Base-by-base conservation (phyloP, 352 stramenopile species). In the Phytophthora pluvialis region DNA sequence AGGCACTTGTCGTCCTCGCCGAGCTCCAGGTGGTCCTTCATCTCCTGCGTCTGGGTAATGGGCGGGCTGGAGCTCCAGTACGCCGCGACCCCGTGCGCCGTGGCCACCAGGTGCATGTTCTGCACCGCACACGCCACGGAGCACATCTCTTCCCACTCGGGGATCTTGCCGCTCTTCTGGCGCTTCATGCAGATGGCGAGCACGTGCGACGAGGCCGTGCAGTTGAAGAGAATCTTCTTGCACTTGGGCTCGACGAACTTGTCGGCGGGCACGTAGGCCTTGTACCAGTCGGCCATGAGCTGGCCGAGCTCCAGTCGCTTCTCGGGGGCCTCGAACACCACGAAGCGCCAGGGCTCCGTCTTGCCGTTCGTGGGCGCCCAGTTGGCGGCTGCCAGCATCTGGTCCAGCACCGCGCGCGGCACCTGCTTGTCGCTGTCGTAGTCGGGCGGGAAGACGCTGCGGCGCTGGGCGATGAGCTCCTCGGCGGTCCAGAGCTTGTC, bases 161-260 rank as follows among this genome's bases (percentile, higher is more conserved):
- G 86, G 40, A 95, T 76, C 31, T 83, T 83, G 61, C 90, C 81
- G 70, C 82, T 93, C 52, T 85, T 77, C 60, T 95, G 88, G 58
- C 88, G 88, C 79, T 95, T 90, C 79, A 95, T 89, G 74, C 82
- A 90, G 59, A 95, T 93, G 51, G 88, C 86, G 54, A 95, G 88
- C 21, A 93, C 85, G 67, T 91, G 80, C 50, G 83, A 93, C 25
- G 84, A 82, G 33, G 72, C 56, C 18, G 69, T 73, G 71, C 91
- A 94, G 60, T 81, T 89, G 43, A 81, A 67, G 44, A 92, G 58
- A 52, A 90, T 89, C 71, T 93, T 94, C 56, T 91, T 73, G 60
- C 90, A 89, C 60, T 94, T 94, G 46, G 78, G 83, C 57, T 88
- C 67, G n/a, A 90, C 61, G 53, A 93, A 94, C 59, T 88, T 89